A percentile compares a stretch with the other conserved stretches of the same genome.
Conservation (phyloP, 2,329 filamentous ascomycete species). For the Polytolypa hystricis region DNA sequence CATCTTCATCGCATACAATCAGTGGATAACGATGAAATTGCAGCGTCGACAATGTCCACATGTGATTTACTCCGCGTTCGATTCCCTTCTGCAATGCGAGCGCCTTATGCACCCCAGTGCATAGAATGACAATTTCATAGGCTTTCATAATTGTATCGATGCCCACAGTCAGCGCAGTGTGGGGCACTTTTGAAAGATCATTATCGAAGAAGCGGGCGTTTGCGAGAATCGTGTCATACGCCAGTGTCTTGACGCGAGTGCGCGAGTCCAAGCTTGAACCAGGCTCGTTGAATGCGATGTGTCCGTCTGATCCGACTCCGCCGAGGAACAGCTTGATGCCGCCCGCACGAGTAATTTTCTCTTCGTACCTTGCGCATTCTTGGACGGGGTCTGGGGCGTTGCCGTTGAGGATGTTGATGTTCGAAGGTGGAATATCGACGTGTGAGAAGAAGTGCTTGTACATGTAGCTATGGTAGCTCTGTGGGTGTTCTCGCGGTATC, state of each 20-base stretch:
- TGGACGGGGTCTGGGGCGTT: slow-evolving; percentile 64
- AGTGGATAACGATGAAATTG: slow-evolving; percentile 73
- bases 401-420: slow-evolving; percentile 76
- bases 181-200: slow-evolving; percentile 61
- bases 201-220: slow-evolving; percentile 77
- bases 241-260: slow-evolving; percentile 75
- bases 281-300: slow-evolving; percentile 86
- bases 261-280: slow-evolving; percentile 66
- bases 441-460: slow-evolving; percentile 85
- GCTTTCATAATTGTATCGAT: slow-evolving; percentile 75
- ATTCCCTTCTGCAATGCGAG: slow-evolving; percentile 68
- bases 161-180: slow-evolving; percentile 74
- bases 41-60: slow-evolving; percentile 77
- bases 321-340: slow-evolving; percentile 80
- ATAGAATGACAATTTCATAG: slow-evolving; percentile 71
- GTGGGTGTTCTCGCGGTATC: slow-evolving; percentile 68
- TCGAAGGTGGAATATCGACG: slow-evolving; percentile 67
- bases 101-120: slow-evolving; percentile 70
- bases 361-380: slow-evolving; percentile 71
- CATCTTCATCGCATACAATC: slow-evolving; percentile 74
- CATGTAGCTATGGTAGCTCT: slow-evolving; percentile 88
- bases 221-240: slow-evolving; percentile 75
- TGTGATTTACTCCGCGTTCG: slow-evolving; percentile 74
- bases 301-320: slow-evolving; percentile 74
- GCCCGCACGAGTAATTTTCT: slow-evolving; percentile 59